Base-by-base conservation (phyloP, 306 rosid species). In the Pyrus communis region DNA sequence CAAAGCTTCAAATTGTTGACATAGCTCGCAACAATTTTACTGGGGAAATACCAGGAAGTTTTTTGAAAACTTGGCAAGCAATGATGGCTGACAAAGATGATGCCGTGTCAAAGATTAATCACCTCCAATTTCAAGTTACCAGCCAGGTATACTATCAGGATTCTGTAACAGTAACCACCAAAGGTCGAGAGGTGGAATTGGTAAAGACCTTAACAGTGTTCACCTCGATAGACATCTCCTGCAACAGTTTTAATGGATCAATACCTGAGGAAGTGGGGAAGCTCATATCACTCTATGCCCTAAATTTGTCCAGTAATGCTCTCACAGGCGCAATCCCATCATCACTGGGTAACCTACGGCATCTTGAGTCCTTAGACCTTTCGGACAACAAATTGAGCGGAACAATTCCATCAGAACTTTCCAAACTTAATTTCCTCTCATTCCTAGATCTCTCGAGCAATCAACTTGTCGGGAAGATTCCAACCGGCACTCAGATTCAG, bases 261-360 rank as follows among this genome's bases (percentile, higher is more conserved):
- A 46, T 46, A 46, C 52, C 18, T 13, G 6, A 4, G 52, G 52
- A 46, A 4, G 17, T 13, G 52, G 52, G 77, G 22, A 2, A 75
- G 27, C 43, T 75, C 8, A 27, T 7, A 1, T 54, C 72, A 5
- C 54, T 59, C 12, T 18, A 74, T 33, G 1, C 49, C 59, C 80
- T 79, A 4, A 76, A 75, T 75, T 33, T 83, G 52, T 78, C 80
- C 1, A 13, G 55, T 9, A 75, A 75, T 64, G 51, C 80, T 14
- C 12, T 78, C 4, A 63, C 64, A 0, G 87, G 87, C 0, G 23
- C 52, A 30, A 87, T 87, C 33, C 84, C 89, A 23, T 49, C 79
- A 11, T 75, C 81, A 9, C 2, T 87, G 0, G 84, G 78, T 12
- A 66, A 77, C 14, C 2, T 85, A 70, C 64, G 1, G 1, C 23